phyloP scores from a whole-genome alignment of 345 rosid genomes.

The Luvunga scandens region DNA sequence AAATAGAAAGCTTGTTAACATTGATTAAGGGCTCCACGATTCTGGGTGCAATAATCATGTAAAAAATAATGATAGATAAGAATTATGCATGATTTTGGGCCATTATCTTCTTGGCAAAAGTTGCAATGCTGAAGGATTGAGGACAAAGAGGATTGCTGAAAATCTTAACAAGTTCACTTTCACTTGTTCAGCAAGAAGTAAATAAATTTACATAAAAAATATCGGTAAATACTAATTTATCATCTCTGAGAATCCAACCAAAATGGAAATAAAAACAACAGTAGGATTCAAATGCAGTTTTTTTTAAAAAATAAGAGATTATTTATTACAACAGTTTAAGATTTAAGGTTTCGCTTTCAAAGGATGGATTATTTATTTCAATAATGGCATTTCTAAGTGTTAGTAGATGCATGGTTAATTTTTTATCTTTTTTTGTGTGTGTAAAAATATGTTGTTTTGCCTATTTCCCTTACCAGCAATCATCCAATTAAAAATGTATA shows the following conservation, averaged over 20 bases:
- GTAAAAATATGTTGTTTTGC: too few species aligned
- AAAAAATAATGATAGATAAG: not conserved
- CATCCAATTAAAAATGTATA: too few species aligned
- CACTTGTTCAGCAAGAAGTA: constrained; percentile 59
- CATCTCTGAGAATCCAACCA: constrained; percentile 10
- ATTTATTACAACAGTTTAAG: too few species aligned
- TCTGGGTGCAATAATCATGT: not conserved
- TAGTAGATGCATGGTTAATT: too few species aligned
- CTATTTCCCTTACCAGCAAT: too few species aligned
- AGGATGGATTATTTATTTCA: too few species aligned
- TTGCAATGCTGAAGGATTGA: constrained; percentile 60
- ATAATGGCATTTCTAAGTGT: too few species aligned
- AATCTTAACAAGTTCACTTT: constrained; percentile 63
- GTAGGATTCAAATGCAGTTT: not conserved
- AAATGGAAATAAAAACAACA: not conserved
- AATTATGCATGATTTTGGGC: constrained; percentile 4
- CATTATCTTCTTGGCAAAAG: constrained; percentile 79
- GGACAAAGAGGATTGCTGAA: constrained; percentile 68
- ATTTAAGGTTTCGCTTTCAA: too few species aligned
- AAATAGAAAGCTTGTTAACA: not conserved
- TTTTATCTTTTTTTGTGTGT: too few species aligned
- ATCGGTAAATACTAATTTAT: not conserved
- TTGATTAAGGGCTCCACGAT: not conserved
- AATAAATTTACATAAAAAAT: constrained; percentile 1
- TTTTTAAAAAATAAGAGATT: too few species aligned